Evolutionary conservation across 805 yeast genomes (phyloP).

Genomic region (Candida suzukii): DNA sequence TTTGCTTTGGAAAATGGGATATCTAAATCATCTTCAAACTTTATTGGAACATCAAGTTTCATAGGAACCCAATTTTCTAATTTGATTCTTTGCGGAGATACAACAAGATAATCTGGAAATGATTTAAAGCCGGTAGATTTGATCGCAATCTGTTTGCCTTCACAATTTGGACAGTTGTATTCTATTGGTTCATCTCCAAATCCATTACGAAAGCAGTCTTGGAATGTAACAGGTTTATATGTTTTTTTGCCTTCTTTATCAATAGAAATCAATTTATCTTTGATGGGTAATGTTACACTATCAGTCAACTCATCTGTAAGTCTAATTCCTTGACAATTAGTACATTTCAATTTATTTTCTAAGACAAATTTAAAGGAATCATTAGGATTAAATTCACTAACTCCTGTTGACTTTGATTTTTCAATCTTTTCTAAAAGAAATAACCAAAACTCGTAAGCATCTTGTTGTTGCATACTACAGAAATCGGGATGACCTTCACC

Average conservation of each 20-base stretch:
- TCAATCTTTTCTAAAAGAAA: constrained; percentile 63
- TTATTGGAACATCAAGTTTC: constrained; percentile 70
- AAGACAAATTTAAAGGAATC: constrained; percentile 56
- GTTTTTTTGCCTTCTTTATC: constrained; percentile 38
- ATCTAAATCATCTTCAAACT: constrained; percentile 33
- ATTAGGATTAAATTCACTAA: constrained; percentile 35
- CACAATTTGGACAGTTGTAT: constrained; percentile 55
- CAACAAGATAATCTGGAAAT: constrained; percentile 63
- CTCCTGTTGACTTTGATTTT: constrained; percentile 26
- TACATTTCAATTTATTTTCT: constrained; percentile 56
- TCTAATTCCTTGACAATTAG: constrained; percentile 53
- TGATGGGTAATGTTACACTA: constrained; percentile 54
- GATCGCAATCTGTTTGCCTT: constrained; percentile 25
- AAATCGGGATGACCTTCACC: constrained; percentile 81
- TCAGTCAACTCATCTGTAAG: constrained; percentile 52
- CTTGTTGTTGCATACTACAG: constrained; percentile 85
- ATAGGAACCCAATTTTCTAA: constrained; percentile 87
- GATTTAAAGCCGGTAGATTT: constrained; percentile 46
- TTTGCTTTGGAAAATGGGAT: constrained; percentile 34
- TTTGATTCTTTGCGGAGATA: constrained; percentile 74
- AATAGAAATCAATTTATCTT: constrained; percentile 29
- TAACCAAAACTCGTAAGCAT: constrained; percentile 83
- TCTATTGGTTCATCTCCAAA: constrained; percentile 50
- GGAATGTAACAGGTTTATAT: constrained; percentile 44
- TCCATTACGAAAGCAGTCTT: constrained; percentile 39